These are phyloP conservation scores for Chlorella sp. DNA, from an alignment of 139 green algal species.

Conservation along the genomic window DNA sequence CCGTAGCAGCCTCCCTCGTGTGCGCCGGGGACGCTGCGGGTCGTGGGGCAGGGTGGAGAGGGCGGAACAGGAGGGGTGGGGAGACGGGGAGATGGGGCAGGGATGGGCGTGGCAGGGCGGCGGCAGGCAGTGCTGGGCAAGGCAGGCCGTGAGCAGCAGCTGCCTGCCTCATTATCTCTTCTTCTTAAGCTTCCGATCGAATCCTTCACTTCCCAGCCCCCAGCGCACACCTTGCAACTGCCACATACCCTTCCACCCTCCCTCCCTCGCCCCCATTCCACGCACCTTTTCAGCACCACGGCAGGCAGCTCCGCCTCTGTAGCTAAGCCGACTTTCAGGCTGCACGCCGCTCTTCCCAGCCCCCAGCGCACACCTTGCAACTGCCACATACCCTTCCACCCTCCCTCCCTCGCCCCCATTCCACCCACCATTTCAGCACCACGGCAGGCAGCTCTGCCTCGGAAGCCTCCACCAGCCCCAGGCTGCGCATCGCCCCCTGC, in stretches of 20 bases:
- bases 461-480: neutral
- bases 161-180: neutral
- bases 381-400: too few species aligned
- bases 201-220: too few species aligned
- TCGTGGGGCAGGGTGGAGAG: neutral
- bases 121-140: too few species aligned
- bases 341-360: too few species aligned
- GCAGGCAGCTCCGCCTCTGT: too few species aligned
- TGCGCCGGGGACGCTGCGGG: constrained; percentile 21
- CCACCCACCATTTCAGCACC: neutral
- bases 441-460: constrained; percentile 10
- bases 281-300: constrained; percentile 14
- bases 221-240: too few species aligned
- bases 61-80: neutral
- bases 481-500: constrained; percentile 7
- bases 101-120: too few species aligned
- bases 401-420: neutral
- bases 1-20: constrained; percentile 67
- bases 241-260: too few species aligned
- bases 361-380: too few species aligned
- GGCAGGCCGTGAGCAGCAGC: neutral
- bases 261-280: neutral
- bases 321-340: too few species aligned
- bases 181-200: too few species aligned
- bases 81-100: neutral